Percentiles rank a stretch among this genome's conserved stretches.
Conservation (phyloP, 2,329 filamentous ascomycete species). For the Hypoxylon rubiginosum region DNA sequence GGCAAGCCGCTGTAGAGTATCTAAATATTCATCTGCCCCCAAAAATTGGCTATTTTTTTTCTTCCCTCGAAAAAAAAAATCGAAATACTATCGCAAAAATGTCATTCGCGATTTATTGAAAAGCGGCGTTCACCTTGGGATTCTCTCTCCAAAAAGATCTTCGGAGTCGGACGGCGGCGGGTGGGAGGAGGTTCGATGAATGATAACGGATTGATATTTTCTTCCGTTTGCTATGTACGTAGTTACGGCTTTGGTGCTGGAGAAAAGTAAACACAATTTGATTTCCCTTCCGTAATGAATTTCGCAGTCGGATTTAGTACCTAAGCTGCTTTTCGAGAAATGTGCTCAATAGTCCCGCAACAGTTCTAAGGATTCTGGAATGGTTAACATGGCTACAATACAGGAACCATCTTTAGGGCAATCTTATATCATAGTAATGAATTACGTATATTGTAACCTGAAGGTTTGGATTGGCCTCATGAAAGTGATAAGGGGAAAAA, state of each 20-base stretch:
- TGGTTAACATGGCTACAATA: too few relatives aligned
- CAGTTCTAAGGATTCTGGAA: neutral
- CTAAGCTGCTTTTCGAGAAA: neutral
- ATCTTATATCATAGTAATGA: too few relatives aligned
- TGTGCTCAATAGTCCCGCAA: neutral
- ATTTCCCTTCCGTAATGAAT: neutral
- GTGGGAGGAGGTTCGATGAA: neutral
- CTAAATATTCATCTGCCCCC: neutral
- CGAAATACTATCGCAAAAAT: neutral
- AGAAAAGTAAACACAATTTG: neutral
- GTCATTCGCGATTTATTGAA: neutral
- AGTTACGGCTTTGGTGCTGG: neutral
- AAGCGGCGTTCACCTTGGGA: neutral
- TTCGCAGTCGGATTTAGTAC: neutral
- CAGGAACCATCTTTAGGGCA: too few relatives aligned
- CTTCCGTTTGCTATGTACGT: neutral
- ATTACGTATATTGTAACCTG: too few relatives aligned
- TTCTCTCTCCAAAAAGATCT: neutral
- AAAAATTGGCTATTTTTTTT: constrained; percentile 2
- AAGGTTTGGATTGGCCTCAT: too few relatives aligned
- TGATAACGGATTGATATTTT: neutral
- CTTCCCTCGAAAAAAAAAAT: neutral
- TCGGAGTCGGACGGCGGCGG: neutral
- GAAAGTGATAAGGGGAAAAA: too few relatives aligned
- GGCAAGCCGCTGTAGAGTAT: constrained; percentile 78